Evolutionary conservation across 169 alveolate genomes (phyloP).

Genomic region (Plasmodium malariae): DNA sequence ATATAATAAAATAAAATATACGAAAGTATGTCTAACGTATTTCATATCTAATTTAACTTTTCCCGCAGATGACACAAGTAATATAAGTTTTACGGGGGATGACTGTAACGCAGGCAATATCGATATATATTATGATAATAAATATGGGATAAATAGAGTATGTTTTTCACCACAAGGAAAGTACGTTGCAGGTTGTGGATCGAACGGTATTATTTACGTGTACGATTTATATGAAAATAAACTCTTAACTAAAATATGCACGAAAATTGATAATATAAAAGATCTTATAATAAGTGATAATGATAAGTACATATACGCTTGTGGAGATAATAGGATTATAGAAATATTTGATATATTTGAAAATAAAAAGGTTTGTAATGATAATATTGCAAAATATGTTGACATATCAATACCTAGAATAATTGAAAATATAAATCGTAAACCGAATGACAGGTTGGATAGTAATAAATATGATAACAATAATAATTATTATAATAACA

Average conservation of each 20-base stretch:
- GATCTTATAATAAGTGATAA: conserved; percentile 71
- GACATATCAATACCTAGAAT: conserved; percentile 63
- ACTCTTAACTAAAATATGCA: conserved; percentile 43
- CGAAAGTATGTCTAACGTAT: no score
- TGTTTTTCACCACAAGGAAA: conserved; percentile 77
- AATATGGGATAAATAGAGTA: conserved; percentile 63
- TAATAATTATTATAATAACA: background rate
- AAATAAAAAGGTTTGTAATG: conserved; percentile 27
- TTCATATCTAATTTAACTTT: no score
- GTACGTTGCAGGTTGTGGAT: conserved; percentile 74
- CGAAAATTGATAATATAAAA: conserved; percentile 54
- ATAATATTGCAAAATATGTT: conserved; percentile 39
- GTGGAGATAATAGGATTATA: conserved; percentile 68
- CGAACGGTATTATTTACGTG: conserved; percentile 64
- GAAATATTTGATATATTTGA: conserved; percentile 64
- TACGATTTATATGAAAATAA: conserved; percentile 74
- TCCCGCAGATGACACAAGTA: conserved; percentile 33
- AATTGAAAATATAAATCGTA: conserved; percentile 10
- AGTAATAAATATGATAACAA: background rate
- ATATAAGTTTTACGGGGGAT: conserved; percentile 22
- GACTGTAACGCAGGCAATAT: background rate
- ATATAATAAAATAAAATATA: no score
- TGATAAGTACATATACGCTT: conserved; percentile 74
- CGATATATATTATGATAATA: conserved; percentile 39
- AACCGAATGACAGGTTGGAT: conserved; percentile 8